Conservation (phyloP, 2,329 filamentous ascomycete species). For the Sporothrix schenckii region DNA sequence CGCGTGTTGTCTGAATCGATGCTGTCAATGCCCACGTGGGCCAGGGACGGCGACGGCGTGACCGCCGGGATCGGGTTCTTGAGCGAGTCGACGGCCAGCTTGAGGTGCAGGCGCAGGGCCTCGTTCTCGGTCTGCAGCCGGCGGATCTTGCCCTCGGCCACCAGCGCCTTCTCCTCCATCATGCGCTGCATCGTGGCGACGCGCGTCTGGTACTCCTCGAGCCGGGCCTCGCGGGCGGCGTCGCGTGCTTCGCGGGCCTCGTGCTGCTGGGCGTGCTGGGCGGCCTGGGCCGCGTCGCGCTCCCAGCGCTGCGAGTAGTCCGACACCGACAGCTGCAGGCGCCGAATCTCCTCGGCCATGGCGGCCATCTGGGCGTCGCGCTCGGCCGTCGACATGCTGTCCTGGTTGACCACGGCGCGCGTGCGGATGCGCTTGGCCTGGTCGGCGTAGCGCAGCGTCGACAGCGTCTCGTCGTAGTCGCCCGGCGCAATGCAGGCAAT, state of each 20-base stretch:
- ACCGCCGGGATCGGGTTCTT: constrained; percentile 84
- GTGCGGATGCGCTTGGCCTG: constrained; percentile 97
- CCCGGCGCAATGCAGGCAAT: constrained; percentile 95
- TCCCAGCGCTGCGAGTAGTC: constrained; percentile 68
- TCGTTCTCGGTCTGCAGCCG: constrained; percentile 89
- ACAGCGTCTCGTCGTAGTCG: constrained; percentile 96
- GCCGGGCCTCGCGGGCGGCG: constrained; percentile 67
- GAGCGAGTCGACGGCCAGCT: constrained; percentile 79
- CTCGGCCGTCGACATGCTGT: constrained; percentile 87
- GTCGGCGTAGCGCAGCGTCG: constrained; percentile 93
- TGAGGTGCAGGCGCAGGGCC: constrained; percentile 81
- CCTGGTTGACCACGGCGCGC: constrained; percentile 91
- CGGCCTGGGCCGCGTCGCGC: constrained; percentile 60
- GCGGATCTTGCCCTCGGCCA: constrained; percentile 91
- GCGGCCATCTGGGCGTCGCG: constrained; percentile 90
- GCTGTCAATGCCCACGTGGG: neutral
- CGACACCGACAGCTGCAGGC: constrained; percentile 74
- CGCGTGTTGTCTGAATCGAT: neutral
- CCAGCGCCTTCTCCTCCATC: constrained; percentile 91
- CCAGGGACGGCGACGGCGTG: constrained; percentile 40
- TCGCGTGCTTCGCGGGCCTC: constrained; percentile 66
- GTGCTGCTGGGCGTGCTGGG: constrained; percentile 49
- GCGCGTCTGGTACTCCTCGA: constrained; percentile 93
- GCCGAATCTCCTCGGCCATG: constrained; percentile 93
- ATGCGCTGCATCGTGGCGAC: constrained; percentile 88